phyloP scores from a whole-genome alignment of 768 basidiomycete genomes.

The Exsudoporus frostii region DNA sequence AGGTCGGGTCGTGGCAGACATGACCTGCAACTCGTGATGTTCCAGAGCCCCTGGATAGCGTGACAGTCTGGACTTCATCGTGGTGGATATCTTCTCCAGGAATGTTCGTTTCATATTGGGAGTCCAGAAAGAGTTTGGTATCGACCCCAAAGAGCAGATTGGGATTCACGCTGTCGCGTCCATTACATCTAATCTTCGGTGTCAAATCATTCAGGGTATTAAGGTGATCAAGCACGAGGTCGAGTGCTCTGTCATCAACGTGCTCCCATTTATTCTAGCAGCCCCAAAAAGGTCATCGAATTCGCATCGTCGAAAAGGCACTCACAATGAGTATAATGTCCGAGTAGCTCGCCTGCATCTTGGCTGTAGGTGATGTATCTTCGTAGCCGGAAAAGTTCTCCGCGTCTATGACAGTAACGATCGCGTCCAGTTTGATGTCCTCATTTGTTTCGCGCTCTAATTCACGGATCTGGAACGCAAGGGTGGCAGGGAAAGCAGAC shows the following conservation, averaged over 20 bases:
- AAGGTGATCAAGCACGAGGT: constrained; percentile 82
- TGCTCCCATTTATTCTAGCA: constrained; percentile 88
- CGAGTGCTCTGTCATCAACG: constrained; percentile 72
- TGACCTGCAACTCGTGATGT: constrained; percentile 14
- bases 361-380: constrained; percentile 87
- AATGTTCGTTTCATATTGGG: not conserved
- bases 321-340: constrained; percentile 83
- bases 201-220: constrained; percentile 88
- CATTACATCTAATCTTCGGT: constrained; percentile 73
- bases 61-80: constrained; percentile 84
- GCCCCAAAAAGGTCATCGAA: constrained; percentile 4
- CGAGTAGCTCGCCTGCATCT: constrained; percentile 94
- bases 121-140: constrained; percentile 63
- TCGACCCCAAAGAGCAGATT: constrained; percentile 85
- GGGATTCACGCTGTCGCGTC: constrained; percentile 67
- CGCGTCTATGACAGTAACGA: constrained; percentile 87
- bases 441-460: constrained; percentile 74
- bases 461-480: constrained; percentile 92
- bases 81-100: constrained; percentile 45
- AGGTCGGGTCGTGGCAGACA: constrained; percentile 15
- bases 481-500: constrained; percentile 92
- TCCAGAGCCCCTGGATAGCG: constrained; percentile 48
- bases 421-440: constrained; percentile 82
- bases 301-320: constrained; percentile 9
- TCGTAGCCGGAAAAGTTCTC: constrained; percentile 94